Base-by-base conservation (phyloP, 768 basidiomycete species). In the Mycena floridula region DNA sequence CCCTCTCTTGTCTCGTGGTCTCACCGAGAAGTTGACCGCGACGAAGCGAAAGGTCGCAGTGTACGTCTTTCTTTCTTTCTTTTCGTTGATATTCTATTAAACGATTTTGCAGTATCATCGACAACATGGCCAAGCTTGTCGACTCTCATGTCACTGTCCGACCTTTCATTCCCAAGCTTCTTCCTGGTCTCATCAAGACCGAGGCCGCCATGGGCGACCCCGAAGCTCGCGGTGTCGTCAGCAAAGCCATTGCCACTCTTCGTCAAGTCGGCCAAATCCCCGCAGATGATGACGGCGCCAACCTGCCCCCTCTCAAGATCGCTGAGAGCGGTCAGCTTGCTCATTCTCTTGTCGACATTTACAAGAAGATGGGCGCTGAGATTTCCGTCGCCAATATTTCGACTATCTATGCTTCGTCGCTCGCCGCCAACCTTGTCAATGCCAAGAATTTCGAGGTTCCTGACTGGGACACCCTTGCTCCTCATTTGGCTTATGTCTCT, bases 121-220 rank as follows among this genome's bases (percentile, higher is more conserved):
- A 97, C 73, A 97, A 96, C 81, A 97, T 97, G 94, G 66, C 94
- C 60, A 96, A 96, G 73, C 83, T 97, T 59, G 94, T 97, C 60
- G 93, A 95, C 71, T 95, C 91, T 22, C 79, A 85, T 43, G 70
- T 91, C 67, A 95, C 92, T 42, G 94, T 97, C 67, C 87, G 94
- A 59, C 94, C 94, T 48, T 97, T 97, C 86, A 60, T 97, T 54
- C 93, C 92, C 58, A 93, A 89, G 68, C 85, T 97, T 25, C 82
- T 97, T 55, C 94, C 94, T 21, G 92, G 89, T 54, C 77, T 97
- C 45, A 79, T 97, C 75, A 98, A 98, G 82, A 85, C 95, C 52
- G 89, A 95, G 76, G 77, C 79, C 49, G 79, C 86, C 59, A 91
- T 98, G 48, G 94, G 90, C 70, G 96, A 99, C 68, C 96, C 96